Evolutionary conservation across 179 eudicot species (phyloP), one percentile per base, ranked within the genome.

Genomic region (Pouteria campechiana): DNA sequence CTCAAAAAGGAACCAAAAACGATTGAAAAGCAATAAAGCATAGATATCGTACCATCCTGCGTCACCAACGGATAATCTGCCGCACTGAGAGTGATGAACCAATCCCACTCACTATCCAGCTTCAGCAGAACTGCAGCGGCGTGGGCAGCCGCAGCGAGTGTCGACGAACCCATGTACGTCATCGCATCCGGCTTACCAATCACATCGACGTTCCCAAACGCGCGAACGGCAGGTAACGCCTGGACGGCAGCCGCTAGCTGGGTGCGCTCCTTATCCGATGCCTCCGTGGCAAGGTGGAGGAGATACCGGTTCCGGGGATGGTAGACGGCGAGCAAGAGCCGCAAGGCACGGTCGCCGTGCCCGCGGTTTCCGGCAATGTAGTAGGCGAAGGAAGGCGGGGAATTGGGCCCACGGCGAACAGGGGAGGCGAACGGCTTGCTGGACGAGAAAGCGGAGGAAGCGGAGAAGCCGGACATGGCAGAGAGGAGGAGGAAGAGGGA

Each of bases 291-390:
- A 11, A 90, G 69, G 55, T 90, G 93, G 55, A 90, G 63, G 51
- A 90, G 31, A 40, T 90, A 90, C 41, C 78, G 64, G 40, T 90
- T 90, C 40, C 98, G 58, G 2, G 98, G 98, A 41, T 90, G 98
- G 55, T 90, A 90, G 6, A 86, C 81, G 0, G 95, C 87, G 0
- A 81, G 57, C 25, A 90, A 32, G 7, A 90, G 52, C 19, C 98
- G 67, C 17, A 76, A 65, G 1, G 86, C 48, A 42, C 72, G 58
- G 1, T 72, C 93, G 9, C 43, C 72, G 31, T 90, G 83, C 2
- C 95, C 93, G 0, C 41, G 25, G 2, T 69, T 65, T 3, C 95
- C 95, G 10, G 63, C 69, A 41, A 90, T 86, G 73, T 76, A 90
- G 60, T 86, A 90, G 0, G 76, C 93, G 25, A 90, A 90, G 3